Evolutionary conservation across 345 rosid genomes (phyloP).

Genomic region (Sonneratia alba): DNA sequence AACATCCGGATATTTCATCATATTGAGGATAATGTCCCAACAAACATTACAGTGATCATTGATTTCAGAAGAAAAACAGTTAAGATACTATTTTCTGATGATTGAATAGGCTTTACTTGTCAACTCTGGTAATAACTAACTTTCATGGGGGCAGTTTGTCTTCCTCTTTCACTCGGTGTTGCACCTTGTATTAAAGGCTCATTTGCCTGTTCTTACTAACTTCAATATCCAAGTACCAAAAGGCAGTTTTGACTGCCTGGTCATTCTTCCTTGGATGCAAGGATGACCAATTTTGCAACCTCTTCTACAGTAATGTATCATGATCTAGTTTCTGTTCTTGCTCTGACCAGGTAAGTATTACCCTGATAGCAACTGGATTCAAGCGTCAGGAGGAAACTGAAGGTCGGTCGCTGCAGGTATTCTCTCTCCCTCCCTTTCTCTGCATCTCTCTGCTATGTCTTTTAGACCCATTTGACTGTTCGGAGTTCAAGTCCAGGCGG

Average conservation of each 20-base stretch:
- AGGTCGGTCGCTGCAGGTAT: constrained; percentile 54
- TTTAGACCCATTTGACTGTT: not conserved
- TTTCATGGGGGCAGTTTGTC: not conserved
- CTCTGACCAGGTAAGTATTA: constrained; percentile 61
- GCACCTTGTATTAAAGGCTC: not conserved
- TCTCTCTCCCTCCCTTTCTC: constrained; percentile 12
- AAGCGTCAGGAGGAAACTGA: constrained; percentile 81
- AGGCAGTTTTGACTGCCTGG: not conserved
- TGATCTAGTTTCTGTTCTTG: not conserved
- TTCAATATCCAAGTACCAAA: not conserved
- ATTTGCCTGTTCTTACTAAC: not conserved
- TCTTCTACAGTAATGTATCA: not conserved
- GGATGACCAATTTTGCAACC: not conserved
- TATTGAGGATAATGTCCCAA: no score
- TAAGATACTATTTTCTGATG: no score
- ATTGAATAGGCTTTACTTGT: no score
- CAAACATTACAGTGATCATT: no score
- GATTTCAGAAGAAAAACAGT: no score
- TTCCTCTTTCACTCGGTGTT: not conserved
- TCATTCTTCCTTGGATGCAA: not conserved
- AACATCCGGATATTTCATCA: not conserved
- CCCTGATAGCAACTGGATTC: constrained; percentile 89
- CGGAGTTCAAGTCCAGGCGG: constrained; percentile 30
- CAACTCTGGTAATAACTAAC: no score
- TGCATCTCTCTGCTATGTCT: not conserved